These are phyloP conservation scores for Raddia guianensis DNA, from an alignment of 176 grass and related monocot species.

Conservation along the genomic window DNA sequence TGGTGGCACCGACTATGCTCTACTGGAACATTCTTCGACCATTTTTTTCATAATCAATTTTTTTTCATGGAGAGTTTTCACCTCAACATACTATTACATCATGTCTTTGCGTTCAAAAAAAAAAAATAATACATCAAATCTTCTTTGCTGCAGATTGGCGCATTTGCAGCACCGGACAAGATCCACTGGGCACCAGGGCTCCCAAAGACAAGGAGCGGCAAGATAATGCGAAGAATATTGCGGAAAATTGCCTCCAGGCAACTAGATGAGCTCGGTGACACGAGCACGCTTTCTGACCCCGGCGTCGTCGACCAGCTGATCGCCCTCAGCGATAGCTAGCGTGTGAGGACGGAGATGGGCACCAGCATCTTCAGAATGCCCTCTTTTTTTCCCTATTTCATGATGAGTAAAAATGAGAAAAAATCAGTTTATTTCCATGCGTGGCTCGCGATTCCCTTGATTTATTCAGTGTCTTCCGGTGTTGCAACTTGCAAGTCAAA, in stretches of 20 bases:
- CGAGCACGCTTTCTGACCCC: slow-evolving; percentile 94
- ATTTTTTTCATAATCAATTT: neutral
- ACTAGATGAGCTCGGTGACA: slow-evolving; percentile 92
- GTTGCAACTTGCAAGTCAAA: slow-evolving; percentile 4
- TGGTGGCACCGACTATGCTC: neutral
- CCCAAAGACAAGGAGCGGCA: slow-evolving; percentile 96
- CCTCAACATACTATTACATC: neutral
- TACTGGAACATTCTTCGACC: neutral
- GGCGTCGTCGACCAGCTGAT: slow-evolving; percentile 86
- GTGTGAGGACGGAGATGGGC: neutral
- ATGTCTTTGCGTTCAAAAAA: neutral
- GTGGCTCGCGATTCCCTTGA: neutral
- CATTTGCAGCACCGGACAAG: slow-evolving; percentile 96
- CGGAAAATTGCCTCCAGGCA: slow-evolving; percentile 92
- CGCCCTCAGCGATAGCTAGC: slow-evolving; percentile 62
- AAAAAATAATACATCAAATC: neutral
- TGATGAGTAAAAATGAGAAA: neutral
- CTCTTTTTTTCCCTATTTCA: neutral
- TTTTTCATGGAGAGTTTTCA: neutral
- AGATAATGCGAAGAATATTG: slow-evolving; percentile 97
- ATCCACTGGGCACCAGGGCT: slow-evolving; percentile 98
- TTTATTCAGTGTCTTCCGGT: neutral
- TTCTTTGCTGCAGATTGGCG: slow-evolving; percentile 73
- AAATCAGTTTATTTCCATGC: neutral
- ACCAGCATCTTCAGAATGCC: neutral